phyloP scores from a whole-genome alignment of 306 rosid species.

The Pueraria montana region DNA sequence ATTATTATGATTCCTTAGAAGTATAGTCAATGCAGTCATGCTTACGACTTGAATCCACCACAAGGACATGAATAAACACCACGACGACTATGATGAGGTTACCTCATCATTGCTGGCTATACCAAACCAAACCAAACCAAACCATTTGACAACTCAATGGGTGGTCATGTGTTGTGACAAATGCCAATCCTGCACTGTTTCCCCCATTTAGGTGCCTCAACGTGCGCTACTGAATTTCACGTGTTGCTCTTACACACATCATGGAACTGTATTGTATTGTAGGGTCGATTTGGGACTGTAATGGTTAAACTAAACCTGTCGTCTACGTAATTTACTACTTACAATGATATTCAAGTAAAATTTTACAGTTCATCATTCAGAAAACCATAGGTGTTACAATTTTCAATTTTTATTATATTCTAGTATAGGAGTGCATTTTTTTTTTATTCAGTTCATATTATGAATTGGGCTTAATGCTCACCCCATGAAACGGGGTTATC shows the following conservation, averaged over 20 bases:
- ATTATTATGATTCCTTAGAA: no score
- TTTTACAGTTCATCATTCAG: background rate
- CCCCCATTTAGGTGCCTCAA: background rate
- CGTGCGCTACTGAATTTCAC: background rate
- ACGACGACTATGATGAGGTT: background rate
- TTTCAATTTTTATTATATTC: no score
- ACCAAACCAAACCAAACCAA: background rate
- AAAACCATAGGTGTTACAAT: background rate
- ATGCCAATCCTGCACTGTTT: background rate
- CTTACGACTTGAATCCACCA: background rate
- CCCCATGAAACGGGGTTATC: no score
- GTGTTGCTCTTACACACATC: background rate
- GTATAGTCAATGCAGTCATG: background rate
- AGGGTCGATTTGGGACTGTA: no score
- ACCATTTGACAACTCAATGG: background rate
- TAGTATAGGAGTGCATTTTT: no score
- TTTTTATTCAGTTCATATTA: background rate
- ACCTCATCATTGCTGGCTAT: background rate
- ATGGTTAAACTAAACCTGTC: background rate
- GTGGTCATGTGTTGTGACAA: background rate
- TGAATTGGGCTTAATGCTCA: background rate
- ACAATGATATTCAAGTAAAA: background rate
- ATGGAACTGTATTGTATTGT: no score
- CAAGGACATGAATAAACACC: background rate
- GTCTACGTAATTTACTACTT: background rate